These are phyloP conservation scores for Cordyceps militaris DNA, from an alignment of 2,329 filamentous ascomycete genomes.

Conservation along the genomic window DNA sequence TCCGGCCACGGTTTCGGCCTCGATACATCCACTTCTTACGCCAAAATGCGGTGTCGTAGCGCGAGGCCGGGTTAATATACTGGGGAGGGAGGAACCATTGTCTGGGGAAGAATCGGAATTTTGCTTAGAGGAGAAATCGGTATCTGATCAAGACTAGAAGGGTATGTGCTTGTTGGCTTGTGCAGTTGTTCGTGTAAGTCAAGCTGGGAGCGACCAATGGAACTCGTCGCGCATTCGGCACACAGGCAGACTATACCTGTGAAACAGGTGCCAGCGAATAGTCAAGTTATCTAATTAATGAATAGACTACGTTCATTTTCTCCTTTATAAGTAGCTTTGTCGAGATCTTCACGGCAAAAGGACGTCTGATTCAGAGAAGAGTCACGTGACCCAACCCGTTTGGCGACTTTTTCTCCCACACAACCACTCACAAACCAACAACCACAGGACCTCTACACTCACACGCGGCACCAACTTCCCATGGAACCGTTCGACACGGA, in stretches of 20 bases:
- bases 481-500: slow-evolving; percentile 8
- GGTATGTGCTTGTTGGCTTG: too few relatives aligned
- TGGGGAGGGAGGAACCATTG: not conserved
- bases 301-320: not conserved
- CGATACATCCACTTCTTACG: slow-evolving; percentile 2
- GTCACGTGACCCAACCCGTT: not conserved
- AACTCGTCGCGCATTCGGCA: not conserved
- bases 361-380: not conserved
- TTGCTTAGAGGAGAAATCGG: not conserved
- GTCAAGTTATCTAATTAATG: not conserved
- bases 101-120: too few relatives aligned
- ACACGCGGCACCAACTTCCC: not conserved
- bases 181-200: not conserved
- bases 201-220: not conserved
- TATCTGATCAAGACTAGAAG: not conserved
- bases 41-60: slow-evolving; percentile 7
- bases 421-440: not conserved
- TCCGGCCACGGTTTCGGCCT: slow-evolving; percentile 10
- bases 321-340: not conserved
- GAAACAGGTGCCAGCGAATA: not conserved
- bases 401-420: not conserved
- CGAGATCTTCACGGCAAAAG: not conserved
- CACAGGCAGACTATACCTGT: not conserved
- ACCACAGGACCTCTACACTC: not conserved
- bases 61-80: too few relatives aligned